Conservation (phyloP, 2,329 filamentous ascomycete species). For the Venturia pyrina region DNA sequence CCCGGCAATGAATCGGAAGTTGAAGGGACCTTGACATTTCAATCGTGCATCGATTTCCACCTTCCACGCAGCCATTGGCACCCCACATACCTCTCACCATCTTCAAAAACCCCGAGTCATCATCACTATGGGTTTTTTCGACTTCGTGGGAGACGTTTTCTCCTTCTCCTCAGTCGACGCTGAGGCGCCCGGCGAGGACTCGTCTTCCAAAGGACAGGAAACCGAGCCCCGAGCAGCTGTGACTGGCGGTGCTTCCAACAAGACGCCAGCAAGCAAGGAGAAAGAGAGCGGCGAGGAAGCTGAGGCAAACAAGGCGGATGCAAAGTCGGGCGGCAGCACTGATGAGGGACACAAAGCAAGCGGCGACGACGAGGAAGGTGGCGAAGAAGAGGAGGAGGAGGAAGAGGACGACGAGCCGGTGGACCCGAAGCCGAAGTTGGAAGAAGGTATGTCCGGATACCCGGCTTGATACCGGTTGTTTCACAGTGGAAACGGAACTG, state of each 20-base stretch:
- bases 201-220: conserved; percentile 20
- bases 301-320: conserved; percentile 33
- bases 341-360: conserved; percentile 51
- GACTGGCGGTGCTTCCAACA: conserved; percentile 18
- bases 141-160: conserved; percentile 55
- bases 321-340: conserved; percentile 27
- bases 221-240: conserved; percentile 26
- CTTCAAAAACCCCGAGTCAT: conserved; percentile 21
- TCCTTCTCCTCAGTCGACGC: conserved; percentile 38
- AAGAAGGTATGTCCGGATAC: conserved; percentile 63
- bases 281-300: conserved; percentile 33
- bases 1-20: background rate
- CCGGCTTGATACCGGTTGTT: background rate
- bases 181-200: conserved; percentile 32
- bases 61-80: conserved; percentile 10
- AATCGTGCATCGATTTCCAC: background rate
- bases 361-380: conserved; percentile 45
- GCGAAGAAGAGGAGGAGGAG: conserved; percentile 64
- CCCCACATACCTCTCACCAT: conserved; percentile 11
- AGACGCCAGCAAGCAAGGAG: conserved; percentile 30
- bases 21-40: background rate
- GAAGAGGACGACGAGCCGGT: conserved; percentile 73
- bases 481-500: conserved; percentile 2
- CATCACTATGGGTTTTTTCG: conserved; percentile 51
- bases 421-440: conserved; percentile 78